Conservation (phyloP, 2,329 filamentous ascomycete genomes). For the Monilinia fructicola region DNA sequence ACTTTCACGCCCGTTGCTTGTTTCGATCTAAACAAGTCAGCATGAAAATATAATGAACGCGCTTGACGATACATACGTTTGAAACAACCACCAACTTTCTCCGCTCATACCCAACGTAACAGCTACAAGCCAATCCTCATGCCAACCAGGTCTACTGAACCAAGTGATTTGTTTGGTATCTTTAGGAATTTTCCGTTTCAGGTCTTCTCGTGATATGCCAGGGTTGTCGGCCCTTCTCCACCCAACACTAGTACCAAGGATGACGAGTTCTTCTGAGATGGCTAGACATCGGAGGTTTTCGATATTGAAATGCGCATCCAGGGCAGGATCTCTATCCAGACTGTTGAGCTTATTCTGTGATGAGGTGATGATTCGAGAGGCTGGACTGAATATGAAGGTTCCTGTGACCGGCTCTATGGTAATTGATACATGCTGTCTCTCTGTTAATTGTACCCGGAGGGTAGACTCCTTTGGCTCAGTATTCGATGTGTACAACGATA, state of each 20-base stretch:
- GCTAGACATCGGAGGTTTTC: slow-evolving; percentile 62
- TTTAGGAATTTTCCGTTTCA: slow-evolving; percentile 59
- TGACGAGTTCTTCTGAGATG: slow-evolving; percentile 60
- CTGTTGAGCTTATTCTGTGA: slow-evolving; percentile 66
- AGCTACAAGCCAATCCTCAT: slow-evolving; percentile 68
- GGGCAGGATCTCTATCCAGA: slow-evolving; percentile 53
- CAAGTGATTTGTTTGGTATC: slow-evolving; percentile 65
- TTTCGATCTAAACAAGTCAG: slow-evolving; percentile 24
- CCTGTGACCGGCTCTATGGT: slow-evolving; percentile 78
- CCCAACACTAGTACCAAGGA: slow-evolving; percentile 59
- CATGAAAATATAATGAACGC: background rate
- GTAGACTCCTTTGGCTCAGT: slow-evolving; percentile 65
- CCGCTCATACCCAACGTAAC: slow-evolving; percentile 69
- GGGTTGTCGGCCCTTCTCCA: slow-evolving; percentile 55
- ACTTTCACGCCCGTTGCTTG: slow-evolving; percentile 30
- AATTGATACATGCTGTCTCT: slow-evolving; percentile 58
- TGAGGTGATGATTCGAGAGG: slow-evolving; percentile 54
- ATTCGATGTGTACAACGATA: slow-evolving; percentile 58
- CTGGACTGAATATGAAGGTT: slow-evolving; percentile 68
- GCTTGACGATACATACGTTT: slow-evolving; percentile 47
- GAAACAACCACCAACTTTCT: slow-evolving; percentile 76
- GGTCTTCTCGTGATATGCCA: slow-evolving; percentile 51
- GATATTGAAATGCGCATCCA: slow-evolving; percentile 57
- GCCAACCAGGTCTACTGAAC: slow-evolving; percentile 72
- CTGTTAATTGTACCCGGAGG: slow-evolving; percentile 68